Base-by-base conservation (phyloP, 2,329 filamentous ascomycete species). In the Arthrinium puccinioides region DNA sequence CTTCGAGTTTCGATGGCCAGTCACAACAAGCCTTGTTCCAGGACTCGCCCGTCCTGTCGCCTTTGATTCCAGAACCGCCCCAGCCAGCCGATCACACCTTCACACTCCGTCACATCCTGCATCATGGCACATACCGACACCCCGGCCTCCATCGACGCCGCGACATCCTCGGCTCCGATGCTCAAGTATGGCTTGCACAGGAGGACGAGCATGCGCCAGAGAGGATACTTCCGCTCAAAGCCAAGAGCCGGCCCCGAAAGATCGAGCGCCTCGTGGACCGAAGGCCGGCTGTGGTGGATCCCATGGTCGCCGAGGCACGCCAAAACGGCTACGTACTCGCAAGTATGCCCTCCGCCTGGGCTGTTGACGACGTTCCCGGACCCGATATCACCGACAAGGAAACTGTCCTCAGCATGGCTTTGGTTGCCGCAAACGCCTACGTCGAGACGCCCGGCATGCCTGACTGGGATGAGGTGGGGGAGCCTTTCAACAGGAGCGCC, bases 351-450 rank as follows among this genome's bases (percentile, higher is more conserved):
- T 81, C 81, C 2, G 84, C 83, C 35, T 98, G 92, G 92, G 82
- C 82, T 0, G 65, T 84, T 46, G 90, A 97, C 48, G 76, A 87
- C 32, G 67, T 96, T 0, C 56, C 76, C 0, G 84, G 81, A 0
- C 92, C 92, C 3, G 82, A 97, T 58, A 66, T 94, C 31, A 86
- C 84, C 4, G 85, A 96, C 57, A 92, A 87, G 60, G 74, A 83
- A 42, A 95, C 87, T 0, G 72, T 98, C 10, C 56, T 97, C 46
- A 87, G 74, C 32, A 75, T 97, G 54, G 90, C 92, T 1, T 79
- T 83, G 49, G 94, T 97, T 79, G 83, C 89, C 1, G 79, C 87
- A 33, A 80, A 97, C 55, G 88, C 92, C 23, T 98, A 98, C 55
- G 84, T 94, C 10, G 69, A 84, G 40, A 74, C 76, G 36, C 81